Base-by-base conservation (phyloP, 305 asterid species). In the Galium porrigens region DNA sequence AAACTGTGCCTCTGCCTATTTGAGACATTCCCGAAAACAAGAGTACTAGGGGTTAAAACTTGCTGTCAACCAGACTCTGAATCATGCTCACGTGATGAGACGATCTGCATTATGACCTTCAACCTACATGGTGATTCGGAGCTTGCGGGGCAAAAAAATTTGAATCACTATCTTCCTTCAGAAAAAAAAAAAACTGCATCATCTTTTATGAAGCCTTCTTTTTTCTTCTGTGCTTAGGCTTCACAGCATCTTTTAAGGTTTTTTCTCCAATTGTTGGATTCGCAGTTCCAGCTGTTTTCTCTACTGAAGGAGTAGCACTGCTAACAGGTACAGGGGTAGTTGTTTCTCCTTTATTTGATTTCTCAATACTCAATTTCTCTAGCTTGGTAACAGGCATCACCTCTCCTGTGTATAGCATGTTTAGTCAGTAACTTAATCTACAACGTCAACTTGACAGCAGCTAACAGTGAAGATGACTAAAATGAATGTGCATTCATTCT, bases 231-330 rank as follows among this genome's bases (percentile, higher is more conserved):
- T 89, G 85, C 77, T 85, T 89, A 55, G 95, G 97, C 83, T 87
- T 92, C 75, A 89, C 95, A 17, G 97, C 97, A 73, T 92, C 97
- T 71, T 73, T 72, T 68, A 92, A 74, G 14, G 95, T 83, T 83
- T 78, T 85, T 65, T 77, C 76, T 68, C 71, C 63, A 61, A 60
- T 80, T 48, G 65, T 77, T 54, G 49, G 57, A 57, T 72, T 71
- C 60, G 41, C 74, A 30, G 74, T 64, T 75, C 56, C 74, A 65
- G 77, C 61, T 3, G 66, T 52, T 69, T 73, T 81, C 17, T 30
- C 54, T 54, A 72, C 61, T 67, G 73, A 72, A 72, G 75, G 72
- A 49, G 75, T 61, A 22, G 79, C 67, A 57, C 70, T 80, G 64
- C 74, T 69, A 63, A 75, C 81, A 58, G 52, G 14, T 41, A 32